phyloP scores from a whole-genome alignment of 495 filamentous ascomycete genomes.

The Penicillium maclennaniae region DNA sequence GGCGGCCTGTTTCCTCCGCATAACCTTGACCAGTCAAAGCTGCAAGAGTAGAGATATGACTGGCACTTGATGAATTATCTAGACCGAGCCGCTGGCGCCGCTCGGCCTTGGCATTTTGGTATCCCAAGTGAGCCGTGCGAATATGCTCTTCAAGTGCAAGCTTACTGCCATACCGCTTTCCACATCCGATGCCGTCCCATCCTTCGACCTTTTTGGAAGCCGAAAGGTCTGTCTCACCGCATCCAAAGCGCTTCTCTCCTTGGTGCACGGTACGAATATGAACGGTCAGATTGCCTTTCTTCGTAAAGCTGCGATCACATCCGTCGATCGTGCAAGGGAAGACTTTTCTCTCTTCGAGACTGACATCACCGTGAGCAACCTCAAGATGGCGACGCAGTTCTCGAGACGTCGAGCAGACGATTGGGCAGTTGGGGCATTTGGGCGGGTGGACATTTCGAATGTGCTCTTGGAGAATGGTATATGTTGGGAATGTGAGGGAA shows the following conservation, averaged over 20 bases:
- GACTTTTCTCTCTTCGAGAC: conserved; percentile 57
- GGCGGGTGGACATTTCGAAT: conserved; percentile 67
- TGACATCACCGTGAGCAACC: conserved; percentile 59
- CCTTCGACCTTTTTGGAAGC: conserved; percentile 51
- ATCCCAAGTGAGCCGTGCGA: conserved; percentile 66
- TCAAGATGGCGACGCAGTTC: conserved; percentile 68
- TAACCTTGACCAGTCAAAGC: conserved; percentile 61
- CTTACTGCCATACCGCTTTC: conserved; percentile 63
- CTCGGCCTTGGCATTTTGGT: conserved; percentile 43
- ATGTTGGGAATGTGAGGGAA: conserved; percentile 64
- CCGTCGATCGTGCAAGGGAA: conserved; percentile 59
- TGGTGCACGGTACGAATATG: conserved; percentile 76
- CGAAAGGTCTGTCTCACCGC: conserved; percentile 61
- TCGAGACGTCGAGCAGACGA: conserved; percentile 55
- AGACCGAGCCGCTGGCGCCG: conserved; percentile 37
- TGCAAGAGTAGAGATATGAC: conserved; percentile 31
- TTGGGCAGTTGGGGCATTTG: conserved; percentile 67
- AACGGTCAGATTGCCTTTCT: conserved; percentile 70
- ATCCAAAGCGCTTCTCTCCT: conserved; percentile 63
- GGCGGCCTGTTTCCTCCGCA: conserved; percentile 47
- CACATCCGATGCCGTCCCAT: conserved; percentile 72
- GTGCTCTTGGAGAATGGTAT: conserved; percentile 66
- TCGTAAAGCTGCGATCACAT: conserved; percentile 71
- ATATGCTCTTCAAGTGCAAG: conserved; percentile 77
- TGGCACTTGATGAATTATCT: conserved; percentile 11